phyloP scores from a whole-genome alignment of 495 filamentous ascomycete genomes.

The Xylaria telfairii region DNA sequence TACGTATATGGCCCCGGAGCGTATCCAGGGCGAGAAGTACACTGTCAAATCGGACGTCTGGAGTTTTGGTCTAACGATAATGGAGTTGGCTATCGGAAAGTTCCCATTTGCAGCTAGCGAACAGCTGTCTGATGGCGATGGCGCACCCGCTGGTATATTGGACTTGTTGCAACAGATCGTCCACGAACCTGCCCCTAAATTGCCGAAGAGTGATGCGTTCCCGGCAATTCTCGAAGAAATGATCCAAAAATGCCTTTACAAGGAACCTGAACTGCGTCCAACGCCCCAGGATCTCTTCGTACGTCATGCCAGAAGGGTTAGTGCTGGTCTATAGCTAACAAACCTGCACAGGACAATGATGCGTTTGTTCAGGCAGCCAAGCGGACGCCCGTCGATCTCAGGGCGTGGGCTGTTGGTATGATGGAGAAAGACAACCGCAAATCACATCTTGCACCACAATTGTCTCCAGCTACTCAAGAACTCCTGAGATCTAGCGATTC shows the following conservation, averaged over 20 bases:
- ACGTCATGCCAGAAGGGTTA: conserved; percentile 34
- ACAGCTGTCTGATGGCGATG: conserved; percentile 65
- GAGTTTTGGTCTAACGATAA: conserved; percentile 94
- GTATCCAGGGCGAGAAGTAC: conserved; percentile 95
- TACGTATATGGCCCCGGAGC: conserved; percentile 98
- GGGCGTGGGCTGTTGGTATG: conserved; percentile 87
- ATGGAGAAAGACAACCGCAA: conserved; percentile 92
- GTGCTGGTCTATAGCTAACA: conserved; percentile 31
- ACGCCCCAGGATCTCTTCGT: conserved; percentile 87
- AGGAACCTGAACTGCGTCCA: conserved; percentile 83
- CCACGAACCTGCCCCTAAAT: conserved; percentile 88
- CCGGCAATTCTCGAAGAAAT: conserved; percentile 93
- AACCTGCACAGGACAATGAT: conserved; percentile 72
- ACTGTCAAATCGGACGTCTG: conserved; percentile 98
- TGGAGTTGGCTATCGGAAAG: conserved; percentile 95
- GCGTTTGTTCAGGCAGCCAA: conserved; percentile 94
- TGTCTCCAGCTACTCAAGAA: conserved; percentile 63
- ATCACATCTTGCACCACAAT: conserved; percentile 79
- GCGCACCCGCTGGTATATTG: conserved; percentile 90
- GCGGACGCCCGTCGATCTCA: conserved; percentile 87
- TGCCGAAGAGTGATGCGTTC: conserved; percentile 97
- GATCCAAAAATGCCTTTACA: conserved; percentile 93
- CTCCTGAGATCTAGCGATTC: conserved; percentile 62
- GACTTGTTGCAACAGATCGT: conserved; percentile 98
- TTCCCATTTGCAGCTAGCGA: conserved; percentile 90